Conservation (phyloP, 2,329 filamentous ascomycete genomes). For the Fusarium compactum region DNA sequence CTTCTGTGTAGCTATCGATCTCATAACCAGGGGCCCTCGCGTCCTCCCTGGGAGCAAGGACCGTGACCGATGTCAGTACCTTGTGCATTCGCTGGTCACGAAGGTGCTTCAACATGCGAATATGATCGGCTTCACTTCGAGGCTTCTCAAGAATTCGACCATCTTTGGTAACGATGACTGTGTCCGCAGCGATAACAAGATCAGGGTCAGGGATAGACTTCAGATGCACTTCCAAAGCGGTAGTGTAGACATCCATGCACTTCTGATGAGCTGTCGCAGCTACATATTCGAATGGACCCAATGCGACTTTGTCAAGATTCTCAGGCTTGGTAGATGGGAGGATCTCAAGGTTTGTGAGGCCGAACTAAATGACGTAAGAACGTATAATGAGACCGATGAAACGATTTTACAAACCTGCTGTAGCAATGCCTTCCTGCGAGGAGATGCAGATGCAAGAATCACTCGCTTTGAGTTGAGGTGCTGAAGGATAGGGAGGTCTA, state of each 20-base stretch:
- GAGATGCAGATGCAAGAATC: conserved; percentile 91
- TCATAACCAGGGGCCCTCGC: conserved; percentile 87
- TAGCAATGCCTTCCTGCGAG: conserved; percentile 84
- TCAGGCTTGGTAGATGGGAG: conserved; percentile 86
- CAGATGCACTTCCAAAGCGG: conserved; percentile 58
- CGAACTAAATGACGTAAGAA: conserved; percentile 66
- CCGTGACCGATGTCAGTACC: conserved; percentile 86
- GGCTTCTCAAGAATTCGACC: conserved; percentile 94
- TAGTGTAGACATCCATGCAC: conserved; percentile 76
- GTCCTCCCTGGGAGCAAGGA: conserved; percentile 85
- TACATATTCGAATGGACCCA: conserved; percentile 91
- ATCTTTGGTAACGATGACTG: conserved; percentile 81
- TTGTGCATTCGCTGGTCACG: conserved; percentile 82
- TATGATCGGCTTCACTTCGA: conserved; percentile 81
- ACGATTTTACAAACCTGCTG: conserved; percentile 65
- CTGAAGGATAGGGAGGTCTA: conserved; percentile 83
- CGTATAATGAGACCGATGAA: neutral
- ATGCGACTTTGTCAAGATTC: conserved; percentile 79
- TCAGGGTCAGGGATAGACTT: conserved; percentile 74
- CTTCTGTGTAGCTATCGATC: conserved; percentile 84
- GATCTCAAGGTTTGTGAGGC: conserved; percentile 85
- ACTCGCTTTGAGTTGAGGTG: conserved; percentile 82
- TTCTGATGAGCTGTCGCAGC: conserved; percentile 87
- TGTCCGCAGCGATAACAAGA: conserved; percentile 91
- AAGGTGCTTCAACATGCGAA: conserved; percentile 84